A percentile compares a stretch with the other conserved stretches of the same genome.
phyloP scores from a whole-genome alignment of 2,329 filamentous ascomycete genomes.

The Colletotrichum godetiae region DNA sequence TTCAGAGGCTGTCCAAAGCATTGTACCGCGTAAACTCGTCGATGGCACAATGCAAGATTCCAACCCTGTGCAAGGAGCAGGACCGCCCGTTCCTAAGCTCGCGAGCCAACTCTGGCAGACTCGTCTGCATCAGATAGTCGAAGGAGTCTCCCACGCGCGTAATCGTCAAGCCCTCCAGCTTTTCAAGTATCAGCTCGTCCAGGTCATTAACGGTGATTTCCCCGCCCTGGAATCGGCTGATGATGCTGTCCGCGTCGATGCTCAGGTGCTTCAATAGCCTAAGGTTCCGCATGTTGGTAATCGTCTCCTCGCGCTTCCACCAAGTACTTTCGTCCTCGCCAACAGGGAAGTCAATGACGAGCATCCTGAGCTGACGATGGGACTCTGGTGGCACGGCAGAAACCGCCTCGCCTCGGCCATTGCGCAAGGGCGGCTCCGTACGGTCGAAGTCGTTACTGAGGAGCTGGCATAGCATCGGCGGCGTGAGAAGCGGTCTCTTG shows the following conservation, averaged over 20 bases:
- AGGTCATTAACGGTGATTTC: not conserved
- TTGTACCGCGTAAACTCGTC: not conserved
- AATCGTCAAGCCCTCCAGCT: not conserved
- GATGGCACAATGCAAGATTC: not conserved
- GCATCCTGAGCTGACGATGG: not conserved
- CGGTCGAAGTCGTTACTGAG: slow-evolving; percentile 4
- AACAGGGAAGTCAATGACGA: not conserved
- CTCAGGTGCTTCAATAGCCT: not conserved
- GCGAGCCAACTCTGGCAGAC: not conserved
- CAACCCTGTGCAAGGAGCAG: not conserved
- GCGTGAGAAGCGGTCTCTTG: not conserved
- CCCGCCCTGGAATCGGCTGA: too few species aligned
- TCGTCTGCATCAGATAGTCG: not conserved
- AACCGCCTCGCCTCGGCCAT: not conserved
- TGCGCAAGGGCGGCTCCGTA: not conserved
- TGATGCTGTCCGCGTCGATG: slow-evolving; percentile 1
- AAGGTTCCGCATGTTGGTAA: not conserved
- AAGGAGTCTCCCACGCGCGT: not conserved
- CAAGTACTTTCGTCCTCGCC: not conserved
- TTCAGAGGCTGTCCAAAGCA: not conserved
- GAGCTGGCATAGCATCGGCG: not conserved
- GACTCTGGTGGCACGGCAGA: not conserved
- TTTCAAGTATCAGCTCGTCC: not conserved
- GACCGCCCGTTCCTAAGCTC: not conserved
- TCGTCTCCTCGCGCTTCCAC: not conserved